Base-by-base conservation (phyloP, 257 asterid genomes). In the Solanum piurae region DNA sequence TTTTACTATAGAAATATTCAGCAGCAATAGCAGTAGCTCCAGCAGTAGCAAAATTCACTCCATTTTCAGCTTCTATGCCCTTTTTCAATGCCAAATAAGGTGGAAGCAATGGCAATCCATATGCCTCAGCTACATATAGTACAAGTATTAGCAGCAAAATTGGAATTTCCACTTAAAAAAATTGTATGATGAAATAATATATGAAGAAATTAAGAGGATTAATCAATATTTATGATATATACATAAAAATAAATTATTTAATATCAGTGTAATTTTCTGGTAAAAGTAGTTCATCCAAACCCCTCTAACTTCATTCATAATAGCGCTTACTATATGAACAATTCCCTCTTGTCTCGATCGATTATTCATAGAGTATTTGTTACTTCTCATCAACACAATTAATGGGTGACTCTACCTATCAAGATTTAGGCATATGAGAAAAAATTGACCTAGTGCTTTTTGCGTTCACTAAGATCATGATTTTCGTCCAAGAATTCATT, bases 1-100 rank as follows among this genome's bases (percentile, higher is more conserved):
- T 91, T 3, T 86, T 93, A 49, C 92, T 94, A 49, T 93, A 92
- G 84, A 96, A 96, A 89, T 94, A 92, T 77, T 95, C 89, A 6
- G 98, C 71, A 75, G 95, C 95, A 1, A 95, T 44, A 36, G 98
- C 98, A 25, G 99, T 96, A 12, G 99, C 98, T 62, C 99, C 99
- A 21, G 98, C 97, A 0, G 93, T 95, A 0, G 99, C 99, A 85
- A 96, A 96, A 72, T 95, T 96, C 71, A 93, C 95, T n/a, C 99
- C 99, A 40, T 93, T 94, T 31, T 86, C 89, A 20, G 76, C 25
- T 66, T 93, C 92, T 16, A 79, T 88, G 9, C 90, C 94, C 55
- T 90, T 87, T 3, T 71, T 88, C 10, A 89, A 87, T 20, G 92
- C 92, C 72, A 95, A 88, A 88, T 95, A 96, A 0, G 98, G 99